These are phyloP conservation scores for Paramecium primaurelia DNA, from an alignment of 73 alveolate genomes.

Conservation along the genomic window DNA sequence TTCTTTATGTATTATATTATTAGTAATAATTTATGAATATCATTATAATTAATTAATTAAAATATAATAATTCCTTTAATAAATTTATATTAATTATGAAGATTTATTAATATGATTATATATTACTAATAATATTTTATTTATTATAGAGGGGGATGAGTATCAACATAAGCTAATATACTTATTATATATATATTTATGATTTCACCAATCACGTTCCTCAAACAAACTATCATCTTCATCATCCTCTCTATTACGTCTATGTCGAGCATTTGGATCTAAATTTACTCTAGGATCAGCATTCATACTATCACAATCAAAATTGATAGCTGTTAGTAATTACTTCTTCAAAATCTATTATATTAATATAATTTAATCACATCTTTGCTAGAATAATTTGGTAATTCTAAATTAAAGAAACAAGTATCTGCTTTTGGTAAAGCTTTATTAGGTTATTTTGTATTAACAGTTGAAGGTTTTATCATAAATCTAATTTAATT, in stretches of 20 bases:
- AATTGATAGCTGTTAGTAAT: constrained; percentile 84
- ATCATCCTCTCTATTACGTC: constrained; percentile 31
- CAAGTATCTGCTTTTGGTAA: constrained; percentile 99
- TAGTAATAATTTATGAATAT: not conserved
- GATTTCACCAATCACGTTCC: not conserved
- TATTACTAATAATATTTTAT: too few relatives aligned
- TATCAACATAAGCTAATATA: not conserved
- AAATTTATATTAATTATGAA: too few relatives aligned
- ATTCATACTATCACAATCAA: constrained; percentile 94
- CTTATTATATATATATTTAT: not conserved
- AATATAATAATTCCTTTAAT: not conserved
- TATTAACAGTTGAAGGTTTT: constrained; percentile 79
- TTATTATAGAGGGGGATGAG: not conserved
- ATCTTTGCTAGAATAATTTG: constrained; percentile 88
- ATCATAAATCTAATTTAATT: constrained; percentile 93
- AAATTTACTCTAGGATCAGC: constrained; percentile 75
- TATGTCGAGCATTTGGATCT: constrained; percentile 56
- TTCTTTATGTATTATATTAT: not conserved
- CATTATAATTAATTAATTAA: too few relatives aligned
- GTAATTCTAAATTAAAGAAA: constrained; percentile 96
- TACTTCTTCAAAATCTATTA: constrained; percentile 72
- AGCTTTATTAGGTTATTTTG: constrained; percentile 83
- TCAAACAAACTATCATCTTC: constrained; percentile 31
- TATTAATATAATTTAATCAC: not conserved
- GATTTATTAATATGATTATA: too few relatives aligned